Conservation (phyloP, 768 basidiomycete species). For the Lactarius tabidus region DNA sequence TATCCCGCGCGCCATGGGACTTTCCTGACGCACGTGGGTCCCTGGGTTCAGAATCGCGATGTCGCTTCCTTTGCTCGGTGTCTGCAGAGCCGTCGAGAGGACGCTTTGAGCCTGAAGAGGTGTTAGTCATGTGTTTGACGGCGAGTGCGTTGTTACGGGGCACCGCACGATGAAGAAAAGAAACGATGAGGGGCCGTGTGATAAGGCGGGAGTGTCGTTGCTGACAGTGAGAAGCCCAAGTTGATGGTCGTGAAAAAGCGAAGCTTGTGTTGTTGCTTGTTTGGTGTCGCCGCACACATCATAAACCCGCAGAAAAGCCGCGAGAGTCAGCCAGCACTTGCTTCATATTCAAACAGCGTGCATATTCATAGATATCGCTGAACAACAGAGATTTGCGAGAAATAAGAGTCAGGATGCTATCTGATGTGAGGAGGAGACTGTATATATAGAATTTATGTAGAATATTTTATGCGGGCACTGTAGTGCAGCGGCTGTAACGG, state of each 20-base stretch:
- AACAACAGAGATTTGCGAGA: not conserved
- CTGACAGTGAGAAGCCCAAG: not conserved
- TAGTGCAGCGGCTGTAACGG: conserved; percentile 80
- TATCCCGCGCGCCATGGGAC: conserved; percentile 30
- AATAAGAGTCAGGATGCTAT: not conserved
- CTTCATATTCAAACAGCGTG: not conserved
- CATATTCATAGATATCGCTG: not conserved
- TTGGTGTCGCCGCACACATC: not conserved
- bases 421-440: not conserved
- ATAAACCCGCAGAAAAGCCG: not conserved
- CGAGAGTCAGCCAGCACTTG: not conserved
- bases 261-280: conserved; percentile 7
- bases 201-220: conserved; percentile 12
- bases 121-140: conserved; percentile 61
- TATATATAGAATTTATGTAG: not conserved
- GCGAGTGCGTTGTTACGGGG: conserved; percentile 60
- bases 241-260: conserved; percentile 13
- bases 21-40: conserved; percentile 50
- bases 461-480: rapidly evolving
- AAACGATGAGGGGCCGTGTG: conserved; percentile 4
- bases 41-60: conserved; percentile 50
- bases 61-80: conserved; percentile 47
- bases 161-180: conserved; percentile 69
- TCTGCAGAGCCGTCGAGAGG: conserved; percentile 57
- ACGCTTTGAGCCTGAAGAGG: conserved; percentile 80